These are phyloP conservation scores for Ophiostoma angusticollis DNA, from an alignment of 2,329 filamentous ascomycete species.

Conservation along the genomic window DNA sequence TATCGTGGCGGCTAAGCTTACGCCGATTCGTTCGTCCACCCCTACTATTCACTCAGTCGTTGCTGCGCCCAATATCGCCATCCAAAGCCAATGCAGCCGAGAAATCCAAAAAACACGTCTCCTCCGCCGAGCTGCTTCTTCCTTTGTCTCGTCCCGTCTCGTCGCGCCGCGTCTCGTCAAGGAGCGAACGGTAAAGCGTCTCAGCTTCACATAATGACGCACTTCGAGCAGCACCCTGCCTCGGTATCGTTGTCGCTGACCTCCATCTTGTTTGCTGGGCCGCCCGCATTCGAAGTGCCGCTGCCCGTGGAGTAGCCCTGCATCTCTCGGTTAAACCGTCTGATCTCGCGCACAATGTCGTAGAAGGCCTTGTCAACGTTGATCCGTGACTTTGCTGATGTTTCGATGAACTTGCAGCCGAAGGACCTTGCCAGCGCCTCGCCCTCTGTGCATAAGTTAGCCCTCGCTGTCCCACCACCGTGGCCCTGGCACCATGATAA, in stretches of 20 bases:
- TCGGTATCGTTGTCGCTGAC: conserved; percentile 56
- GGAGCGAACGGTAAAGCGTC: too few species aligned
- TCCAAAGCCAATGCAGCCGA: too few species aligned
- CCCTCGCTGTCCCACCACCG: not conserved
- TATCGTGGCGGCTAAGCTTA: too few species aligned
- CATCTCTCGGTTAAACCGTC: conserved; percentile 97
- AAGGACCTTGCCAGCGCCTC: conserved; percentile 76
- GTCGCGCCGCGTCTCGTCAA: too few species aligned
- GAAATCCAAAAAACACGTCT: too few species aligned
- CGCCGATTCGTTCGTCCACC: too few species aligned
- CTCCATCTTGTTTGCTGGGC: conserved; percentile 62
- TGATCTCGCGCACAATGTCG: conserved; percentile 94
- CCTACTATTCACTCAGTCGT: too few species aligned
- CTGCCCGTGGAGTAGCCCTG: conserved; percentile 68
- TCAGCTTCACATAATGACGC: conserved; percentile 13
- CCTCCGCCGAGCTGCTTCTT: not conserved
- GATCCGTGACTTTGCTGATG: conserved; percentile 93
- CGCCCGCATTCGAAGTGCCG: conserved; percentile 47
- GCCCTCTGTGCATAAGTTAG: conserved; percentile 52
- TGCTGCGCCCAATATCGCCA: too few species aligned
- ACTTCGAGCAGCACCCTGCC: conserved; percentile 59
- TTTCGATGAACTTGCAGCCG: conserved; percentile 97
- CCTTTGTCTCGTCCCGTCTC: not conserved
- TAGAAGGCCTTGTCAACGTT: conserved; percentile 98
- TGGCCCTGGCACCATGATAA: not conserved